These are phyloP conservation scores for Quercus phellos DNA, from an alignment of 331 rosid genomes.

Conservation along the genomic window DNA sequence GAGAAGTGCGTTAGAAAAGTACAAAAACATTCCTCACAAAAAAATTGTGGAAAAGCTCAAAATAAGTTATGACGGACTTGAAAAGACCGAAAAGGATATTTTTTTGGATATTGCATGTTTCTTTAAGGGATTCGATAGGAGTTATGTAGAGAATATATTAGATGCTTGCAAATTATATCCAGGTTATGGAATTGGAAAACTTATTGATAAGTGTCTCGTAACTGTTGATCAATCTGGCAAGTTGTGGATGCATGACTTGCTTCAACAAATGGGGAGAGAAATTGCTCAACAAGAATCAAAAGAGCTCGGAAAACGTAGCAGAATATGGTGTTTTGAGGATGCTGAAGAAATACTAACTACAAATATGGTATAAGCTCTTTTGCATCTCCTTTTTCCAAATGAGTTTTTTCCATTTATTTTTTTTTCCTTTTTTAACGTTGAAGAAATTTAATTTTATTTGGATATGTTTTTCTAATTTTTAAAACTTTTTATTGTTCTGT, in stretches of 20 bases:
- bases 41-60: neutral
- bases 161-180: neutral
- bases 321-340: constrained; percentile 11
- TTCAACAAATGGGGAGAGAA: too few relatives aligned
- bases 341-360: neutral
- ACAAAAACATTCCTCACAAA: neutral
- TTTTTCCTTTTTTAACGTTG: too few relatives aligned
- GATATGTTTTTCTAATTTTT: too few relatives aligned
- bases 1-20: neutral
- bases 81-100: neutral
- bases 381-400: too few relatives aligned
- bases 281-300: too few relatives aligned
- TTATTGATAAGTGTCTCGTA: neutral
- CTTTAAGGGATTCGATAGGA: neutral
- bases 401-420: too few relatives aligned
- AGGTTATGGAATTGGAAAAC: neutral
- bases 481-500: too few relatives aligned
- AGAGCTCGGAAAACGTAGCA: neutral
- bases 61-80: neutral
- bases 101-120: neutral
- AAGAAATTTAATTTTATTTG: too few relatives aligned
- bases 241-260: neutral
- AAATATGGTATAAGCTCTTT: too few relatives aligned
- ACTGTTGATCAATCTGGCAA: neutral
- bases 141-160: neutral